These are phyloP conservation scores for Noccaea caerulescens DNA, from an alignment of 345 rosid species.

Conservation along the genomic window DNA sequence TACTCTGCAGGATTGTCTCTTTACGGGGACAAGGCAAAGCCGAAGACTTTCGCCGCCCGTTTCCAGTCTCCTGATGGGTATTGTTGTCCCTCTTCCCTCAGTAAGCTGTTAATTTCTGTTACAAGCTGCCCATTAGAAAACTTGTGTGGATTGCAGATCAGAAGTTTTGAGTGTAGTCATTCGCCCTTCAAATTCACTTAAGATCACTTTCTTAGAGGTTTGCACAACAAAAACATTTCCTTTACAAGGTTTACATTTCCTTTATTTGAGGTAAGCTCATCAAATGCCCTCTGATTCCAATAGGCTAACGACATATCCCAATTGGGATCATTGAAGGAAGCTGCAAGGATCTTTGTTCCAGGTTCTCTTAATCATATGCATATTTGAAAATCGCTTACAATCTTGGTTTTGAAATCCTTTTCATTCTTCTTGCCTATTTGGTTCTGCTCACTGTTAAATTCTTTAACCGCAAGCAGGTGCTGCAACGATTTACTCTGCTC, in stretches of 20 bases:
- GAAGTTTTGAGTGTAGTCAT: slow-evolving; percentile 81
- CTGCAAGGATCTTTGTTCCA: slow-evolving; percentile 85
- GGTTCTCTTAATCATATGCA: slow-evolving; percentile 48
- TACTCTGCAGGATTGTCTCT: slow-evolving; percentile 79
- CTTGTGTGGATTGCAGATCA: slow-evolving; percentile 53
- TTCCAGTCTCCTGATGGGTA: slow-evolving; percentile 92
- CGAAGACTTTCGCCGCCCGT: slow-evolving; percentile 79
- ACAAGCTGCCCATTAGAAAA: background rate
- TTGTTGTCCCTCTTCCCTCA: slow-evolving; percentile 17
- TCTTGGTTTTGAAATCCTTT: background rate
- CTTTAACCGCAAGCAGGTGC: slow-evolving; percentile 60
- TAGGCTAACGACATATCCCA: slow-evolving; percentile 88
- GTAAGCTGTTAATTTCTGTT: background rate
- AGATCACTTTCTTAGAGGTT: slow-evolving; percentile 96
- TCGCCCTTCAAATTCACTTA: slow-evolving; percentile 80
- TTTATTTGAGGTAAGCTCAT: slow-evolving; percentile 31
- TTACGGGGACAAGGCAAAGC: slow-evolving; percentile 92
- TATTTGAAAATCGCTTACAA: background rate
- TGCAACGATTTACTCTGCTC: slow-evolving; percentile 71
- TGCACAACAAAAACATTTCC: slow-evolving; percentile 32
- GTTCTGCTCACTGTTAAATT: slow-evolving; percentile 1
- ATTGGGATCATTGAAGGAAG: slow-evolving; percentile 83
- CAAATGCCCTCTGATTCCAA: slow-evolving; percentile 21
- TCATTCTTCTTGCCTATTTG: slow-evolving; percentile 12
- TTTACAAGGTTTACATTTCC: slow-evolving; percentile 1